Evolutionary conservation across 1,139 yeast genomes (phyloP), one percentile per base, ranked within the genome.

Genomic region (Meyerozyma carpophila): DNA sequence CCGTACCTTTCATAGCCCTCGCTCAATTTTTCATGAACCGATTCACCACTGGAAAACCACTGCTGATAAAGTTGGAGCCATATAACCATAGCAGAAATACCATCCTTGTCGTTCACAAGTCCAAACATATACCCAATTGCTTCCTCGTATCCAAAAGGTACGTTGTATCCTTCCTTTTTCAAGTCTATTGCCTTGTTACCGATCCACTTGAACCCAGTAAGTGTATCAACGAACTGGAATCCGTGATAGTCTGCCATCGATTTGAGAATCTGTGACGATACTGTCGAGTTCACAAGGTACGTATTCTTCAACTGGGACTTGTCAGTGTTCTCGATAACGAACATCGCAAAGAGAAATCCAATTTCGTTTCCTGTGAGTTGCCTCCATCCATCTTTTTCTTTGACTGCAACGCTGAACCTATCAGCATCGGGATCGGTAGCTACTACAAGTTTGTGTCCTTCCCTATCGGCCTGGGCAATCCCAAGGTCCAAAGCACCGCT

Each of bases 371-470:
- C 98, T 0, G 94, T 84, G 44, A 93, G 65, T 61, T 91, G 97
- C 41, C 63, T 67, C 95, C 96, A 91, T 3, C 73, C 76, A 1
- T 50, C 45, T 5, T 58, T 53, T 21, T 62, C 55, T 43, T 81
- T 81, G 2, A 93, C 82, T 0, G 82, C 85, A 6, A 81, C 86
- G 37, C 89, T 82, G 60, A 91, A 91, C 47, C 98, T 71, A 61
- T 93, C 98, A 1, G 98, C 98, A 63, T 93, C 98, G 0, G 98
- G 98, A 57, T 93, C 98, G 59, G 84, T 91, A 2, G 97, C 96
- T 6, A 93, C 54, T 2, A 91, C 93, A 37, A 90, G 60, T 5
- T 66, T 59, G 28, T 77, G 60, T 0, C 70, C 74, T 14, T 57
- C 50, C 1, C 54, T 56, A n/a, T 75, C 71, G 0, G 90, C 93